These are phyloP conservation scores for Scutellaria baicalensis DNA, from an alignment of 257 asterid species.

Conservation along the genomic window DNA sequence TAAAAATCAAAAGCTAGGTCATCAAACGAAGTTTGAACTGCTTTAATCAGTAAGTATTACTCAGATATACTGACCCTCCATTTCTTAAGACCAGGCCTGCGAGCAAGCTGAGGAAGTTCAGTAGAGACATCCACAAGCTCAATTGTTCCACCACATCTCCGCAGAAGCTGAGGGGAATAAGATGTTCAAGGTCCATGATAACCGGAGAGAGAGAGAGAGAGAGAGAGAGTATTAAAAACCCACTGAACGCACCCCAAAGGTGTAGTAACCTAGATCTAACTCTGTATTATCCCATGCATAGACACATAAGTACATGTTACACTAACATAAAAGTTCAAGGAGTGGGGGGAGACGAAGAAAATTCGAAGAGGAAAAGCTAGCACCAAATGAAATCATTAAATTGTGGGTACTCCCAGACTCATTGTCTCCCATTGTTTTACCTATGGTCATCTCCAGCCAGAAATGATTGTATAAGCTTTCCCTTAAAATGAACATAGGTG, in stretches of 20 bases:
- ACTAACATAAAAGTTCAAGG: neutral
- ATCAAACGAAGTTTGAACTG: constrained; percentile 1
- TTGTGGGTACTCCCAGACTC: neutral
- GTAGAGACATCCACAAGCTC: constrained; percentile 81
- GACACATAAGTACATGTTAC: neutral
- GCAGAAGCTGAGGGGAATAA: constrained; percentile 46
- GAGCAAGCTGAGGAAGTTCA: constrained; percentile 83
- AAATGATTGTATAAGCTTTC: neutral
- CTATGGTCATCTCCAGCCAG: neutral
- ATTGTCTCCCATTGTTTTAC: neutral
- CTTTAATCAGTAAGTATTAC: neutral
- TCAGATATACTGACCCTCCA: constrained; percentile 66
- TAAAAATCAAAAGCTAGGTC: neutral
- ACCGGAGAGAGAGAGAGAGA: constrained; percentile 8
- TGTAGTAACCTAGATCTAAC: neutral
- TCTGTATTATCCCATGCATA: neutral
- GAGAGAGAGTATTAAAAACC: neutral
- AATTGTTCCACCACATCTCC: constrained; percentile 76
- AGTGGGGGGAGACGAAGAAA: neutral
- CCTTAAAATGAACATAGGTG: neutral
- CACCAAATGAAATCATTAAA: neutral
- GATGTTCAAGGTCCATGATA: constrained; percentile 11
- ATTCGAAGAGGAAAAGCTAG: neutral
- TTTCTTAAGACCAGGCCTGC: constrained; percentile 83
- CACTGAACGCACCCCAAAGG: too few relatives aligned